phyloP scores from a whole-genome alignment of 148 eudicot genomes.

The Tetragonia tetragonoides region DNA sequence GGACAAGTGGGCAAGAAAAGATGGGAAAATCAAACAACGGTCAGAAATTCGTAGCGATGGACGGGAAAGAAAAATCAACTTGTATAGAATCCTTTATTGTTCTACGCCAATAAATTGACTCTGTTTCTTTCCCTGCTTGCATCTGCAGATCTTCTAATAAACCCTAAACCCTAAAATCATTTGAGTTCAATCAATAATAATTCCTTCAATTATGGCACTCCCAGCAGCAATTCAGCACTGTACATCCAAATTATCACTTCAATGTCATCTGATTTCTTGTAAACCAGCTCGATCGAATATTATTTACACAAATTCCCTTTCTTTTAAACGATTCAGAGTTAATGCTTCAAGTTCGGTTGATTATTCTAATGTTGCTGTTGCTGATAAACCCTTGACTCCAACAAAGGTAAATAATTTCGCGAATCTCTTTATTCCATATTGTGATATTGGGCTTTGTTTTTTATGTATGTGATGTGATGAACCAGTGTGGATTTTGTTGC shows the following conservation, averaged over 20 bases:
- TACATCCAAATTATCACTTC: slow-evolving; percentile 32
- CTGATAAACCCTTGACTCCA: slow-evolving; percentile 23
- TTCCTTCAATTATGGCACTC: slow-evolving; percentile 40
- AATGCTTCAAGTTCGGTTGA: slow-evolving; percentile 50
- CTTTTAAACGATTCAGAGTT: slow-evolving; percentile 28
- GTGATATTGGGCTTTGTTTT: not conserved
- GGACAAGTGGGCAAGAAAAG: slow-evolving; percentile 1
- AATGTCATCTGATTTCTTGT: slow-evolving; percentile 21
- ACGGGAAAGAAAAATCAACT: not conserved
- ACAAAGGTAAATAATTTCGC: slow-evolving; percentile 30
- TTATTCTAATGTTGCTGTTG: slow-evolving; percentile 34
- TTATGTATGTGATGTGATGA: not conserved
- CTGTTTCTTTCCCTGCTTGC: not conserved
- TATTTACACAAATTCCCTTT: slow-evolving; percentile 11
- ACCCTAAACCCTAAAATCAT: slow-evolving; percentile 17
- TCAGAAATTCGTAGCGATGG: not conserved
- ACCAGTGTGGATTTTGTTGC: too few species aligned
- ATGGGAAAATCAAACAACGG: not conserved
- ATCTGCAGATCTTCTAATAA: not conserved
- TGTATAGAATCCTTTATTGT: not conserved
- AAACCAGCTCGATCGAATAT: slow-evolving; percentile 24
- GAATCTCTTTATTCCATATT: not conserved
- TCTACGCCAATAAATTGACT: not conserved
- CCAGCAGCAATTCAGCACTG: slow-evolving; percentile 36
- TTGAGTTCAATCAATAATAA: not conserved